Percentiles rank a stretch among this genome's conserved stretches.
These are phyloP conservation scores for Myxozyma geophila DNA, from an alignment of 805 yeast genomes.

Conservation along the genomic window DNA sequence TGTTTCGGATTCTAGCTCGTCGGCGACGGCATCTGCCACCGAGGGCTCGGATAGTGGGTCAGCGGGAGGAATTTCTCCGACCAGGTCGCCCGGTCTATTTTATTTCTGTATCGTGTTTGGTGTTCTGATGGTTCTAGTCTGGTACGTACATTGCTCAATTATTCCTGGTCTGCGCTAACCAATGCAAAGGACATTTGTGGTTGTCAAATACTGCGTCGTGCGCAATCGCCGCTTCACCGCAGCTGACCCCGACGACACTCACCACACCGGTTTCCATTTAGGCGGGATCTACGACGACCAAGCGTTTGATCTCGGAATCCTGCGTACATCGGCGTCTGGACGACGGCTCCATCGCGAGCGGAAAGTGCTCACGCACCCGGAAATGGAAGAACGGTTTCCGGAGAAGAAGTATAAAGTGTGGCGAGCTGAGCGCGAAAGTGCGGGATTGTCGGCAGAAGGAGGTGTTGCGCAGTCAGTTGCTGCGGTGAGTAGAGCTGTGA, in stretches of 20 bases:
- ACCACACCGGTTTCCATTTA: slow-evolving; percentile 4
- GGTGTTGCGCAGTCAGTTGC: slow-evolving; percentile 20
- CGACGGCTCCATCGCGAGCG: slow-evolving; percentile 36
- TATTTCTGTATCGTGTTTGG: slow-evolving; percentile 48
- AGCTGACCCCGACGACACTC: slow-evolving; percentile 21
- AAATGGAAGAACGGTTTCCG: slow-evolving; percentile 44
- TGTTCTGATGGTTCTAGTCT: slow-evolving; percentile 44
- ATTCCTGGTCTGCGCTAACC: too few relatives aligned
- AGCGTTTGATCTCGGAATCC: slow-evolving; percentile 23
- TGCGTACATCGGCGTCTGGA: slow-evolving; percentile 31
- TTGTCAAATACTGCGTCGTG: slow-evolving; percentile 43
- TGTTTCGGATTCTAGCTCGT: not conserved
- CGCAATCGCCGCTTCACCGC: slow-evolving; percentile 37
- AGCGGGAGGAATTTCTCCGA: slow-evolving; percentile 8
- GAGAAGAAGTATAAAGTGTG: slow-evolving; percentile 42
- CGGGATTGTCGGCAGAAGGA: slow-evolving; percentile 33
- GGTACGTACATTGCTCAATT: slow-evolving; percentile 35
- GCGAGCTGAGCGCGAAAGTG: slow-evolving; percentile 39
- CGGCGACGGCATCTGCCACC: slow-evolving; percentile 15
- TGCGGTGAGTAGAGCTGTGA: slow-evolving; percentile 14
- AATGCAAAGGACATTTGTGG: slow-evolving; percentile 40
- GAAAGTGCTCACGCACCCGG: slow-evolving; percentile 41
- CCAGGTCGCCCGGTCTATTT: slow-evolving; percentile 43
- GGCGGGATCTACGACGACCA: slow-evolving; percentile 17
- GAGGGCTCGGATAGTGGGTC: slow-evolving; percentile 5